phyloP scores from a whole-genome alignment of 768 basidiomycete genomes.

The Panaeolus papilionaceus region DNA sequence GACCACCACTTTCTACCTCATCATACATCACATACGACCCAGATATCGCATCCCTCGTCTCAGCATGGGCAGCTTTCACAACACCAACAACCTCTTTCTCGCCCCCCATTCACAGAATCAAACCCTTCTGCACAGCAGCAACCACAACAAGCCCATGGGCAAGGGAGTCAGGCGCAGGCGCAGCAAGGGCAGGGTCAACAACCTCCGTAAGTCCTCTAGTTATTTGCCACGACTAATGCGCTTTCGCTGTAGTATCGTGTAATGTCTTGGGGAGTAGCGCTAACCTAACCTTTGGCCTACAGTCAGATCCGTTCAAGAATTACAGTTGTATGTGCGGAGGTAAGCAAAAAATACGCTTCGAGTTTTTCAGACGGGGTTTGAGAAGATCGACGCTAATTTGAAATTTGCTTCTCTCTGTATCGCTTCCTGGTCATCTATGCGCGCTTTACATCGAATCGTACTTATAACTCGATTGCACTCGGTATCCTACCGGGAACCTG shows the following conservation, averaged over 20 bases:
- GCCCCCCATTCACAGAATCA: background rate
- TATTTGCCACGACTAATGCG: conserved; percentile 1
- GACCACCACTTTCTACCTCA: conserved; percentile 10
- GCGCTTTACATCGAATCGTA: conserved; percentile 13
- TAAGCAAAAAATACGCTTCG: conserved; percentile 34
- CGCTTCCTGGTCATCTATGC: conserved; percentile 14
- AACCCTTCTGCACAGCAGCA: background rate
- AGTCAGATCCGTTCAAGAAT: conserved; percentile 68
- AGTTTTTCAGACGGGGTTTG: conserved; percentile 3
- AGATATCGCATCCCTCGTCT: conserved; percentile 8
- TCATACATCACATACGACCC: conserved; percentile 10
- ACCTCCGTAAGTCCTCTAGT: conserved; percentile 6
- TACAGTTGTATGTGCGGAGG: conserved; percentile 85
- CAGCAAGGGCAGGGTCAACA: conserved; percentile 14
- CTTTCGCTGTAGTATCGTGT: background rate
- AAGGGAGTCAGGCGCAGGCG: conserved; percentile 11
- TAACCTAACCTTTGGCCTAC: conserved; percentile 13
- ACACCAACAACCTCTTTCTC: conserved; percentile 3
- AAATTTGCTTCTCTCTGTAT: background rate
- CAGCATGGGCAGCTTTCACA: conserved; percentile 1
- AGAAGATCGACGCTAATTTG: conserved; percentile 13
- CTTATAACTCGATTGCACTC: conserved; percentile 4
- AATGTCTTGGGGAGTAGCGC: background rate
- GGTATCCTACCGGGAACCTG: conserved; percentile 5
- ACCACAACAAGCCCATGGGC: conserved; percentile 7